phyloP scores from a whole-genome alignment of 768 basidiomycete species.

The Austroboletus eburneus region DNA sequence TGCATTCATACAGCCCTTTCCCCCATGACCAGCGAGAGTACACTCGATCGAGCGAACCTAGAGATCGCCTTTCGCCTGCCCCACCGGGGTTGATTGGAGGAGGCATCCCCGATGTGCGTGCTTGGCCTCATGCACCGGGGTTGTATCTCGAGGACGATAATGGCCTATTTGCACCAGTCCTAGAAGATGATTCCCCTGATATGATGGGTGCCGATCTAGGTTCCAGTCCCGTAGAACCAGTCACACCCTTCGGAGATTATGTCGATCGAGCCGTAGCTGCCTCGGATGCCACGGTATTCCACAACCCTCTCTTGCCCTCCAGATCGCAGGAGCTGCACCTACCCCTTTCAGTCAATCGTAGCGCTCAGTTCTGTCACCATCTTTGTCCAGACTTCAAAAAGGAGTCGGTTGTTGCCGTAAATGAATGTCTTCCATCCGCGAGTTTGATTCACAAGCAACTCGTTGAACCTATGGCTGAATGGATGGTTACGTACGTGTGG shows the following conservation, averaged over 20 bases:
- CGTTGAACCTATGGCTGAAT: slow-evolving; percentile 72
- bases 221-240: slow-evolving; percentile 69
- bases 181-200: slow-evolving; percentile 63
- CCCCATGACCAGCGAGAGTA: slow-evolving; percentile 31
- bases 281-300: slow-evolving; percentile 25
- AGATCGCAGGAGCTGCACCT: slow-evolving; percentile 16
- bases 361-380: slow-evolving; percentile 23
- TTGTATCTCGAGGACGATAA: slow-evolving; percentile 24
- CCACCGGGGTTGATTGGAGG: slow-evolving; percentile 12
- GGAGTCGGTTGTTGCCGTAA: slow-evolving; percentile 39
- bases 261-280: slow-evolving; percentile 67
- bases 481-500: slow-evolving; percentile 79
- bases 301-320: slow-evolving; percentile 17
- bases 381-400: slow-evolving; percentile 17
- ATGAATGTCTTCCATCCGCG: slow-evolving; percentile 31
- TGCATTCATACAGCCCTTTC: slow-evolving; percentile 8
- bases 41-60: not conserved
- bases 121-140: slow-evolving; percentile 18
- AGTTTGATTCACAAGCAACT: slow-evolving; percentile 63
- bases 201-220: slow-evolving; percentile 46
- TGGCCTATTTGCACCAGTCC: slow-evolving; percentile 54
- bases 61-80: not conserved
- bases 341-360: slow-evolving; percentile 24
- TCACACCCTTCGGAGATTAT: slow-evolving; percentile 75
- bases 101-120: slow-evolving; percentile 2